phyloP scores from a whole-genome alignment of 306 rosid species.

The Vigna hirtella region DNA sequence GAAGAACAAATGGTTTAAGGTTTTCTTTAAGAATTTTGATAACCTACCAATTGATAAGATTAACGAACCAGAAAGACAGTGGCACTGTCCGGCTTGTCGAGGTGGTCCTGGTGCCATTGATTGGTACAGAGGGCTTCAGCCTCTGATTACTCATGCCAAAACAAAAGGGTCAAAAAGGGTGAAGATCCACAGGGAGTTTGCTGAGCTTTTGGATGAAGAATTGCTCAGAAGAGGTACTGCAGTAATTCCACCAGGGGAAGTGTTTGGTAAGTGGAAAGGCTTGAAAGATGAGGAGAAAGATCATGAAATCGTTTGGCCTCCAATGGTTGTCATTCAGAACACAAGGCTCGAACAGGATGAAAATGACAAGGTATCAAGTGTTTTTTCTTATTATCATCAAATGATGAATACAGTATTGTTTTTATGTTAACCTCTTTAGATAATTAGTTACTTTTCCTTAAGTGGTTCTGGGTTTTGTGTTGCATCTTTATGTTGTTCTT shows the following conservation, averaged over 20 bases:
- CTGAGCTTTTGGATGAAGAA: constrained; percentile 73
- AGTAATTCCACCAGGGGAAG: constrained; percentile 69
- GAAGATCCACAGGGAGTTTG: constrained; percentile 71
- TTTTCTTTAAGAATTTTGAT: constrained; percentile 65
- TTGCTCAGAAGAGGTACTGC: constrained; percentile 67
- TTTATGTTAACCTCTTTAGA: no score
- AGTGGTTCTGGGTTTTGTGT: constrained; percentile 3
- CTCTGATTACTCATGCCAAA: constrained; percentile 77
- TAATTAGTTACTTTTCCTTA: background rate
- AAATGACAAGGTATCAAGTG: constrained; percentile 58
- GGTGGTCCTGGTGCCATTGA: constrained; percentile 83
- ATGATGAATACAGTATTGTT: no score
- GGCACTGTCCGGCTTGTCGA: constrained; percentile 89
- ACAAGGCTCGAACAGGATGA: constrained; percentile 71
- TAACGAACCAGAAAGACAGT: constrained; percentile 69
- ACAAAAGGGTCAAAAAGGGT: constrained; percentile 76
- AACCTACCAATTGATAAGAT: constrained; percentile 54
- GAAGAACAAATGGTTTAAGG: constrained; percentile 60
- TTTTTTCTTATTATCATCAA: no score
- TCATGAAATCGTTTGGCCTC: constrained; percentile 82
- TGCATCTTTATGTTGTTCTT: constrained; percentile 18
- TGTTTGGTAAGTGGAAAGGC: constrained; percentile 81
- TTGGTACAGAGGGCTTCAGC: constrained; percentile 81
- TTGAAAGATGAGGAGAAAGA: constrained; percentile 66
- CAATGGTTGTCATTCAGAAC: constrained; percentile 74